These are phyloP conservation scores for Fusarium nurragi DNA, from an alignment of 2,329 filamentous ascomycete species.

Conservation along the genomic window DNA sequence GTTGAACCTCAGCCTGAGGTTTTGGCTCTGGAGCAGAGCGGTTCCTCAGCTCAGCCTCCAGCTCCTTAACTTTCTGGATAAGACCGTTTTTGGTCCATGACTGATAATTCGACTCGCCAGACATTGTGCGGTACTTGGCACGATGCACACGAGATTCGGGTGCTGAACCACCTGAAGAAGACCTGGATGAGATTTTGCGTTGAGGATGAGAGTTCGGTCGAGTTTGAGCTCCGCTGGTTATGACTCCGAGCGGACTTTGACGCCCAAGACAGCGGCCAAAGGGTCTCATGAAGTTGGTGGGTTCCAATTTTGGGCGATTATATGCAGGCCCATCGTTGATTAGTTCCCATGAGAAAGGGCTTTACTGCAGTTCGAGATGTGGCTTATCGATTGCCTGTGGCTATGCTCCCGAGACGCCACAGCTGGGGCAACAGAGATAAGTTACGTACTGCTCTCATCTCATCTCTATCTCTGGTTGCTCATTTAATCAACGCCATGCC, in stretches of 20 bases:
- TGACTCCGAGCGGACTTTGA: conserved; percentile 39
- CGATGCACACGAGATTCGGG: conserved; percentile 16
- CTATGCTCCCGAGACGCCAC: conserved; percentile 24
- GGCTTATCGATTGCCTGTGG: conserved; percentile 31
- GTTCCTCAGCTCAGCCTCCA: conserved; percentile 73
- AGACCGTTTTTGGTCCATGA: conserved; percentile 75
- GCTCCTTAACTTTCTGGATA: conserved; percentile 70
- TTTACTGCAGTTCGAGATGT: conserved; percentile 33
- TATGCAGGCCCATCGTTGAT: conserved; percentile 36
- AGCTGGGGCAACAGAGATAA: conserved; percentile 33
- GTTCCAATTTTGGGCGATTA: conserved; percentile 39
- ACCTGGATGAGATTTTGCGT: conserved; percentile 7
- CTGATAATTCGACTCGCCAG: conserved; percentile 61
- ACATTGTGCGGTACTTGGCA: conserved; percentile 44
- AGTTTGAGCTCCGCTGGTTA: conserved; percentile 24
- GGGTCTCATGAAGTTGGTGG: conserved; percentile 46
- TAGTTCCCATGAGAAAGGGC: conserved; percentile 36
- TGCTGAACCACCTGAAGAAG: conserved; percentile 40
- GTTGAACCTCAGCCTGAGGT: not conserved
- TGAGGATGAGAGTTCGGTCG: not conserved
- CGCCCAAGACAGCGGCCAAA: conserved; percentile 41
- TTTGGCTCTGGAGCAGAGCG: conserved; percentile 47
- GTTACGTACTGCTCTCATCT: conserved; percentile 42
- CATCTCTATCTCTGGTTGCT: conserved; percentile 30
- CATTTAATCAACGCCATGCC: conserved; percentile 18